Conservation (phyloP, 768 basidiomycete genomes). For the Multifurca ochricompacta region DNA sequence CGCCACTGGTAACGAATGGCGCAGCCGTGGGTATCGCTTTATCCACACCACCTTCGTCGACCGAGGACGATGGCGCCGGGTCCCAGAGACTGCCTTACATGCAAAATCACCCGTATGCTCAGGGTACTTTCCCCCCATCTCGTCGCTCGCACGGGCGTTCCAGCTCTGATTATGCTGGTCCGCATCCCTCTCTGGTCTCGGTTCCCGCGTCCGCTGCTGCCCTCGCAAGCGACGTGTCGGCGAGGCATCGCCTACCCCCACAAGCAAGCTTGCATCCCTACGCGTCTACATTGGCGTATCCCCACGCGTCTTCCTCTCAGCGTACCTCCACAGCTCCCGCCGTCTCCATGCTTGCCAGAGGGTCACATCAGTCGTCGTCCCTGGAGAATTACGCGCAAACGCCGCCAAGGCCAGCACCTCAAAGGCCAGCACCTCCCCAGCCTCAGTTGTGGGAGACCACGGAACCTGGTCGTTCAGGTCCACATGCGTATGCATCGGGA, state of each 20-base stretch:
- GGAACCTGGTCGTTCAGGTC: background rate
- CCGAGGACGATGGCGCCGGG: constrained; percentile 21
- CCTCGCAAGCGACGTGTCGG: constrained; percentile 26
- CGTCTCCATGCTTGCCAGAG: background rate
- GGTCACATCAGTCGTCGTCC: background rate
- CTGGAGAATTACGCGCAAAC: background rate
- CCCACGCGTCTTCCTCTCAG: background rate
- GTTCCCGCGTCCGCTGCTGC: constrained; percentile 14
- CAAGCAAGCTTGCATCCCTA: constrained; percentile 19
- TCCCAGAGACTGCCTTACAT: constrained; percentile 22
- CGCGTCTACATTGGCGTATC: background rate
- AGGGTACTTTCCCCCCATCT: constrained; percentile 15
- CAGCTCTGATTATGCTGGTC: constrained; percentile 34
- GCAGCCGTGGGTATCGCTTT: constrained; percentile 38
- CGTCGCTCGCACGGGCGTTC: constrained; percentile 20
- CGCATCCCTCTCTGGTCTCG: constrained; percentile 31
- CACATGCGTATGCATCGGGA: constrained; percentile 16
- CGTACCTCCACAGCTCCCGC: background rate
- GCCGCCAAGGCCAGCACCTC: background rate
- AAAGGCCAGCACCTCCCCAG: background rate
- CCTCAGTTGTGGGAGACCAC: background rate
- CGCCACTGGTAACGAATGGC: constrained; percentile 25
- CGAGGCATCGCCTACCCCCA: constrained; percentile 33
- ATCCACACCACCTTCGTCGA: constrained; percentile 29
- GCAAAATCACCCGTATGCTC: constrained; percentile 34